Evolutionary conservation across 1,284 basidiomycete species (phyloP).

Genomic region (Trametes hirsuta): DNA sequence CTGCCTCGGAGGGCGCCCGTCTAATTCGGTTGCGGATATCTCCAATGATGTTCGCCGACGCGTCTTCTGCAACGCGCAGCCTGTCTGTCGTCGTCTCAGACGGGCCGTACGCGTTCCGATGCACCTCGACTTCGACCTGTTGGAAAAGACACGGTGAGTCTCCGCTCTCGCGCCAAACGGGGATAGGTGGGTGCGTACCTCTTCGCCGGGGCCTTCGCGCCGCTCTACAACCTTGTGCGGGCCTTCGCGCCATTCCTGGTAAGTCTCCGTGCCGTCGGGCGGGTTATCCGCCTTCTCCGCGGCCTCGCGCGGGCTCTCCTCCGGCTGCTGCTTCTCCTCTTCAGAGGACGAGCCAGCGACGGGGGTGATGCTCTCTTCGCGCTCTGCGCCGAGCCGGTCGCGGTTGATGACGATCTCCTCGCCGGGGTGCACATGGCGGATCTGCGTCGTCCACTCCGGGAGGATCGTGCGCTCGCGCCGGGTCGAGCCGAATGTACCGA

Average conservation of each 20-base stretch:
- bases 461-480: slow-evolving; percentile 34
- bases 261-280: slow-evolving; percentile 47
- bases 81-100: slow-evolving; percentile 30
- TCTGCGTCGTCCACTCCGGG: slow-evolving; percentile 79
- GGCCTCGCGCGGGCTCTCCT: slow-evolving; percentile 36
- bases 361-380: slow-evolving; percentile 28
- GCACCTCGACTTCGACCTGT: slow-evolving; percentile 67
- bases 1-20: slow-evolving; percentile 36
- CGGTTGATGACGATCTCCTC: slow-evolving; percentile 85
- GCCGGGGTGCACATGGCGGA: slow-evolving; percentile 65
- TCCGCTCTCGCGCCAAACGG: not conserved
- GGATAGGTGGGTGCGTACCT: slow-evolving; percentile 47
- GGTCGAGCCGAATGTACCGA: slow-evolving; percentile 39
- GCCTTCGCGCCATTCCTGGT: slow-evolving; percentile 72
- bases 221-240: slow-evolving; percentile 68
- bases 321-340: slow-evolving; percentile 21
- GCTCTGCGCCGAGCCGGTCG: slow-evolving; percentile 45
- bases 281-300: slow-evolving; percentile 41
- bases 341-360: slow-evolving; percentile 19
- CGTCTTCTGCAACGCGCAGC: slow-evolving; percentile 31
- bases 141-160: slow-evolving; percentile 5
- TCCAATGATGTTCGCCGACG: slow-evolving; percentile 31
- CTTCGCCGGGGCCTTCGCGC: slow-evolving; percentile 56
- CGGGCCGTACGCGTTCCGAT: slow-evolving; percentile 46
- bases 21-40: slow-evolving; percentile 34